phyloP scores from a whole-genome alignment of 169 alveolate species.

The Cryptosporidium sp. region DNA sequence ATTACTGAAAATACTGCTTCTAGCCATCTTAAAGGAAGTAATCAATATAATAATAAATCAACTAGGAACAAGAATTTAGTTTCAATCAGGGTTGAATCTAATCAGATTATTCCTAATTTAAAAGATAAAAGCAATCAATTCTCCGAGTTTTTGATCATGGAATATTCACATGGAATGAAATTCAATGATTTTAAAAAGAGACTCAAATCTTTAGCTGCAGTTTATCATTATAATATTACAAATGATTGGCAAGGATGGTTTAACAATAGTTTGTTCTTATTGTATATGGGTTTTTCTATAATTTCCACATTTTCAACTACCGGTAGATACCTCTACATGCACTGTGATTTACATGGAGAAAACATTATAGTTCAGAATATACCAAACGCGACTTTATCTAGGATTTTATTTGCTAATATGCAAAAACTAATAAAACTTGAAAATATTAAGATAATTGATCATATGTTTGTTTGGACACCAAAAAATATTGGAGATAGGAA shows the following conservation, averaged over 20 bases:
- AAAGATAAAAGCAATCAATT: conserved; percentile 7
- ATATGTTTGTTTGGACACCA: conserved; percentile 72
- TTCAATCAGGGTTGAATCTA: background rate
- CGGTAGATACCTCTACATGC: conserved; percentile 62
- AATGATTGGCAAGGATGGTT: conserved; percentile 71
- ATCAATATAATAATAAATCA: background rate
- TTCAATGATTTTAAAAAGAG: conserved; percentile 26
- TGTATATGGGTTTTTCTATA: conserved; percentile 31
- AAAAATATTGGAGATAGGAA: conserved; percentile 43
- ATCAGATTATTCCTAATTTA: conserved; percentile 15
- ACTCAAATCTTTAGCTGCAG: conserved; percentile 54
- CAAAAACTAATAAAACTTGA: conserved; percentile 49
- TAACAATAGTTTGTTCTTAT: conserved; percentile 34
- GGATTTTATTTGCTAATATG: conserved; percentile 48
- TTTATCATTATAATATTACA: conserved; percentile 31
- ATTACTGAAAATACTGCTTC: background rate
- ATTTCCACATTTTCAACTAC: conserved; percentile 62
- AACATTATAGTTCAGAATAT: conserved; percentile 46
- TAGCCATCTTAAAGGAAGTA: background rate
- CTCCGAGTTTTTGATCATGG: conserved; percentile 67
- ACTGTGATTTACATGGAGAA: conserved; percentile 66
- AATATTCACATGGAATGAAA: conserved; percentile 47
- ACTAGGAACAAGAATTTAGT: background rate
- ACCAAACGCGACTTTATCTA: conserved; percentile 10
- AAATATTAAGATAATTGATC: conserved; percentile 43